Evolutionary conservation across 495 filamentous ascomycete species (phyloP).

Genomic region (Aspergillus baeticus): DNA sequence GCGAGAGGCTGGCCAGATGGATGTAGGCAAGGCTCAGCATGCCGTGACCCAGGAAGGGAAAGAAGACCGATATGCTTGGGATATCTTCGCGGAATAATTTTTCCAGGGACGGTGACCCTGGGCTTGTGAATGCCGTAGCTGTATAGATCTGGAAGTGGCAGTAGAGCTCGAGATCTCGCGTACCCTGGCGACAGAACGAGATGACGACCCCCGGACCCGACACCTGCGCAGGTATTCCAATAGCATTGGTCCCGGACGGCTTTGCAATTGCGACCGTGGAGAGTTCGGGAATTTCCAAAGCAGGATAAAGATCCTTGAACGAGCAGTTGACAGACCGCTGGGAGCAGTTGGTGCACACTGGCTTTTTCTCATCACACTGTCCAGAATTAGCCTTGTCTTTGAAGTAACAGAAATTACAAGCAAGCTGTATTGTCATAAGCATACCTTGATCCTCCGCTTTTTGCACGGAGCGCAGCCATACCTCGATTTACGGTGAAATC

Average conservation of each 20-base stretch:
- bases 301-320: not conserved
- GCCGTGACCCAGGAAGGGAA: conserved; percentile 5
- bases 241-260: too few species aligned
- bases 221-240: not conserved
- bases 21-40: conserved; percentile 4
- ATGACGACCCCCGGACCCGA: not conserved
- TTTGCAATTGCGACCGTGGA: too few species aligned
- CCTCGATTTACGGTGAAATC: conserved; percentile 9
- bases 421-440: too few species aligned
- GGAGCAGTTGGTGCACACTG: conserved; percentile 4
- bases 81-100: not conserved
- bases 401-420: not conserved
- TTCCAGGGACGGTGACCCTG: not conserved
- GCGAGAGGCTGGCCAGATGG: not conserved
- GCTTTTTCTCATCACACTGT: conserved; percentile 12
- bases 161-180: conserved; percentile 12
- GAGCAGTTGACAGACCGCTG: conserved; percentile 1
- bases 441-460: conserved; percentile 12
- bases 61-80: not conserved
- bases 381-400: not conserved
- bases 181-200: not conserved
- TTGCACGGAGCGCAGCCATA: conserved; percentile 9
- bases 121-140: not conserved
- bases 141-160: conserved; percentile 8
- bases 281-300: not conserved